These are phyloP conservation scores for Sphenostylis stenocarpa DNA, from an alignment of 306 rosid species.

Conservation along the genomic window DNA sequence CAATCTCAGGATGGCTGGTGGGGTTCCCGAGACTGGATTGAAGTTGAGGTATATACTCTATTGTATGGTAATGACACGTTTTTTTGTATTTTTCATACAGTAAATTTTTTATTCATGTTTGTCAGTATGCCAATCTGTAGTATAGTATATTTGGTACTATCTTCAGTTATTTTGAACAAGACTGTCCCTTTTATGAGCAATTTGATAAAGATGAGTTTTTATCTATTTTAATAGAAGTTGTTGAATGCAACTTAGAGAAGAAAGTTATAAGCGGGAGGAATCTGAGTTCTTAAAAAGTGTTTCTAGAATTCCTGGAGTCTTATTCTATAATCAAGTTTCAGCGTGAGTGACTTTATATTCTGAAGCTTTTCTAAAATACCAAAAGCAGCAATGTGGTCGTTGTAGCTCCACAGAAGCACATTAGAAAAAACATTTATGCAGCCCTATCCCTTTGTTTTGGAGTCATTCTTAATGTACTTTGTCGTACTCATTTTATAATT, in stretches of 20 bases:
- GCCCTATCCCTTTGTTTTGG: constrained; percentile 11
- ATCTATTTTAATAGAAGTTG: background rate
- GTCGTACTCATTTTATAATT: constrained; percentile 26
- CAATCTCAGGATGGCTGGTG: constrained; percentile 81
- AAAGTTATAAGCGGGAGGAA: background rate
- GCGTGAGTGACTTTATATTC: background rate
- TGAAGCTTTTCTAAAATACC: background rate
- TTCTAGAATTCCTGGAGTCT: background rate
- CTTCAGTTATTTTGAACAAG: background rate
- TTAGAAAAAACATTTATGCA: constrained; percentile 7
- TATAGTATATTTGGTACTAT: constrained; percentile 16
- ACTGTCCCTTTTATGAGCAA: background rate
- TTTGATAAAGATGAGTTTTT: background rate
- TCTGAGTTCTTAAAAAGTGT: background rate
- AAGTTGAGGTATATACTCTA: constrained; percentile 79
- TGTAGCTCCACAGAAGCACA: constrained; percentile 6
- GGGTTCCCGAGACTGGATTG: constrained; percentile 72
- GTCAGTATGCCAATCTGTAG: background rate
- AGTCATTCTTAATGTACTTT: constrained; percentile 6
- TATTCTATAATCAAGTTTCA: background rate
- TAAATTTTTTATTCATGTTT: background rate
- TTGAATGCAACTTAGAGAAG: background rate
- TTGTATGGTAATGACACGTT: background rate
- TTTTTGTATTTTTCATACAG: background rate
- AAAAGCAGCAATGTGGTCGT: background rate